A percentile compares a stretch with the other conserved stretches of the same genome.
Evolutionary conservation across 2,329 filamentous ascomycete genomes (phyloP).

Genomic region (Pestalotiopsis sp.): DNA sequence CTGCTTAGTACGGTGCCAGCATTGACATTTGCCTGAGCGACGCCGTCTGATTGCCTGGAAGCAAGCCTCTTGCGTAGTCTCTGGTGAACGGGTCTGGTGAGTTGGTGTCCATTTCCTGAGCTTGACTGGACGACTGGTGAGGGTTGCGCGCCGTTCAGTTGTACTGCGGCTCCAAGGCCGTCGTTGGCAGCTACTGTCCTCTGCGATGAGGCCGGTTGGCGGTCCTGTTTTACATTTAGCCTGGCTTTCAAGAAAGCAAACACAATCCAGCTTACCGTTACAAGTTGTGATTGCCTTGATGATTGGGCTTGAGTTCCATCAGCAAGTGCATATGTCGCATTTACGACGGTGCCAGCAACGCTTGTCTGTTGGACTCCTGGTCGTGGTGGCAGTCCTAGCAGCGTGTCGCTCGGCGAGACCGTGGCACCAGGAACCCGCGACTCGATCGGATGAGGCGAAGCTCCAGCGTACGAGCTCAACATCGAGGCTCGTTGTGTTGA

Average conservation of each 20-base stretch:
- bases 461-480: neutral
- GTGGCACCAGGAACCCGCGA: conserved; percentile 7
- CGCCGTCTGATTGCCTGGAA: neutral
- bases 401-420: neutral
- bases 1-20: neutral
- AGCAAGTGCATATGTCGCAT: neutral
- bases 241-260: neutral
- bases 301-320: neutral
- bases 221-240: neutral
- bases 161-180: neutral
- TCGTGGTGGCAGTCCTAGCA: neutral
- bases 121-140: neutral
- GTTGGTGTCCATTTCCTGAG: neutral
- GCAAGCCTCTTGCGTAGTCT: conserved; percentile 1
- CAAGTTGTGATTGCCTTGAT: neutral
- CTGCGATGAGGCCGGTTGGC: neutral
- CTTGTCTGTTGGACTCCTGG: neutral
- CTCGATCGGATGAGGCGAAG: neutral
- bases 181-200: neutral
- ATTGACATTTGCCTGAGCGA: neutral
- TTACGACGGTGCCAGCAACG: neutral
- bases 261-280: neutral
- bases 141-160: neutral
- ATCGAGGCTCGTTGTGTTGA: neutral
- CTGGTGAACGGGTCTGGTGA: neutral